Evolutionary conservation across 2,329 filamentous ascomycete species (phyloP).

Genomic region (Iodosphaeria phyllophila): DNA sequence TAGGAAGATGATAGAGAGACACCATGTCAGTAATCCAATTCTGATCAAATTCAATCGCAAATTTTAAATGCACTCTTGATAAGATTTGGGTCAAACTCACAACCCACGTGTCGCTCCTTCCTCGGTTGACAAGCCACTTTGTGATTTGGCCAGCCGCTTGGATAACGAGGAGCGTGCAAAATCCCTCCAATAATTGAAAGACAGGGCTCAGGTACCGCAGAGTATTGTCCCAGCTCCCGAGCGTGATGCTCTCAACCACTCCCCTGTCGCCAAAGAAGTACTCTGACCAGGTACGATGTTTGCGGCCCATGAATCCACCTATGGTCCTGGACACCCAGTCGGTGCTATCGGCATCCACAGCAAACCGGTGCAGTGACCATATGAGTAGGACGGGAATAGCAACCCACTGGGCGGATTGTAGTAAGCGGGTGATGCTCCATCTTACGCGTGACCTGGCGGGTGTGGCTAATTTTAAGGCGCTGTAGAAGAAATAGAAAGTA

Average conservation of each 20-base stretch:
- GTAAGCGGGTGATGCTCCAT: constrained; percentile 46
- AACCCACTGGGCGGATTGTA: constrained; percentile 69
- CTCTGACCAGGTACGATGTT: constrained; percentile 50
- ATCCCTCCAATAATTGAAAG: constrained; percentile 89
- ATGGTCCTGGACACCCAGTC: constrained; percentile 75
- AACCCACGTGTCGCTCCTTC: constrained; percentile 92
- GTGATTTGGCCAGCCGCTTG: constrained; percentile 90
- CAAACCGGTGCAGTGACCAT: constrained; percentile 90
- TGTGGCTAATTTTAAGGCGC: constrained; percentile 59
- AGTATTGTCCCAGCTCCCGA: constrained; percentile 78
- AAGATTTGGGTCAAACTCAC: no score
- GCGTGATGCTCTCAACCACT: constrained; percentile 57
- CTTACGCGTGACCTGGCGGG: constrained; percentile 62
- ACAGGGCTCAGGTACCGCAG: constrained; percentile 81
- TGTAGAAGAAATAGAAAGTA: constrained; percentile 80
- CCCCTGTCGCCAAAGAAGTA: constrained; percentile 84
- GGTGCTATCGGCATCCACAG: constrained; percentile 60
- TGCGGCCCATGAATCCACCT: constrained; percentile 39
- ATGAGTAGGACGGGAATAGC: constrained; percentile 75
- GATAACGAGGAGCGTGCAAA: constrained; percentile 90
- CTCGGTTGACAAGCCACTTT: constrained; percentile 82
- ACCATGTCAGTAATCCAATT: no score
- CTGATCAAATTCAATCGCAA: no score
- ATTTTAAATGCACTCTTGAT: no score
- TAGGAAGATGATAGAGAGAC: no score